These are phyloP conservation scores for Penicillium aurantiogriseum DNA, from an alignment of 2,329 filamentous ascomycete genomes.

Conservation along the genomic window DNA sequence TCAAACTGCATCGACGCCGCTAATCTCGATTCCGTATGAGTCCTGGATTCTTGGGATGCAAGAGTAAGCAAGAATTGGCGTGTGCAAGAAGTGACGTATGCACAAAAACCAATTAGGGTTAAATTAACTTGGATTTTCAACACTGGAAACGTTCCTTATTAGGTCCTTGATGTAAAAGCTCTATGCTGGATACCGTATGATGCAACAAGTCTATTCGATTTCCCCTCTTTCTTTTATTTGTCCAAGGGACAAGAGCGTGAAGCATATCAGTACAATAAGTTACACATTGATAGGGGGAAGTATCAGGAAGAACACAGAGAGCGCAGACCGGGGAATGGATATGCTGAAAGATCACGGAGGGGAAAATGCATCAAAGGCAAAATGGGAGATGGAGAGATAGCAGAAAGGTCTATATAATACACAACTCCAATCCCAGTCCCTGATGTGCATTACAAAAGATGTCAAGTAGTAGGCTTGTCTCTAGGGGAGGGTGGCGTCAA, in stretches of 20 bases:
- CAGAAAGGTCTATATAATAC: constrained; percentile 27
- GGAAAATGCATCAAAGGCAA: constrained; percentile 12
- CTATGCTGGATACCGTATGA: not conserved
- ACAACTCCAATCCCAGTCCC: constrained; percentile 20
- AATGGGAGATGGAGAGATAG: constrained; percentile 16
- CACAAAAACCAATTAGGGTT: too few species aligned
- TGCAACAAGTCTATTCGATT: constrained; percentile 32
- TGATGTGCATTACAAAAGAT: constrained; percentile 10
- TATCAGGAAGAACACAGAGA: constrained; percentile 14
- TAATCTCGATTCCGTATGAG: too few species aligned
- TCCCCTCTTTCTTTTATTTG: constrained; percentile 18
- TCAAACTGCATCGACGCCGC: too few species aligned
- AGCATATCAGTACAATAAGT: constrained; percentile 32
- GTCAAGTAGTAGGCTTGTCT: constrained; percentile 4
- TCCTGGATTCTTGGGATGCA: too few species aligned
- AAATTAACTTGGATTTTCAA: too few species aligned
- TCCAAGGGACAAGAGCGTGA: constrained; percentile 14
- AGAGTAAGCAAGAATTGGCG: too few species aligned
- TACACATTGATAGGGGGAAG: constrained; percentile 21
- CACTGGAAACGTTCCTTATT: not conserved
- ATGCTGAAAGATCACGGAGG: constrained; percentile 22
- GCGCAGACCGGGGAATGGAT: constrained; percentile 24
- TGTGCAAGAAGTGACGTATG: too few species aligned
- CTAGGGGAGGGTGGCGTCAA: constrained; percentile 9
- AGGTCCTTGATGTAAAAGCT: not conserved